phyloP scores from a whole-genome alignment of 2,329 filamentous ascomycete genomes.

The Bimuria novae-zelandiae region DNA sequence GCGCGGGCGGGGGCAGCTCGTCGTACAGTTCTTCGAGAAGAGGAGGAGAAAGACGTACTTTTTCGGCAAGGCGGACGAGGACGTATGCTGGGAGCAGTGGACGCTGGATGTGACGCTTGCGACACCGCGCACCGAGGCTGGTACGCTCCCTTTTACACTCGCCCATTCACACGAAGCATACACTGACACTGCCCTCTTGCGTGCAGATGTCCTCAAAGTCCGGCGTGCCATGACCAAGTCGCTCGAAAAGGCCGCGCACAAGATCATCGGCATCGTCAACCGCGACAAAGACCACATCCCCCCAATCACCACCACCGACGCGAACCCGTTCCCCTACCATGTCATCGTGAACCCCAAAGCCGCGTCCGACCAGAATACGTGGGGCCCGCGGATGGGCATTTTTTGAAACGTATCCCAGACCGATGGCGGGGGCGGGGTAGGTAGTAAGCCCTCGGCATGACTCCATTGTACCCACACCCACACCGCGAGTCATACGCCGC shows the following conservation, averaged over 20 bases:
- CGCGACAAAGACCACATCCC: slow-evolving; percentile 94
- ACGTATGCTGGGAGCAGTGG: slow-evolving; percentile 97
- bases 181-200: slow-evolving; percentile 8
- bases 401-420: slow-evolving; percentile 25
- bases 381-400: slow-evolving; percentile 75
- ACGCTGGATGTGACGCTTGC: slow-evolving; percentile 91
- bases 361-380: slow-evolving; percentile 62
- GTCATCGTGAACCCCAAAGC: slow-evolving; percentile 83
- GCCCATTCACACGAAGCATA: not conserved
- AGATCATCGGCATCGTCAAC: slow-evolving; percentile 87
- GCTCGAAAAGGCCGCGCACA: slow-evolving; percentile 82
- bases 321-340: slow-evolving; percentile 94
- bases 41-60: slow-evolving; percentile 78
- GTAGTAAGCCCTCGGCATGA: not conserved
- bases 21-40: slow-evolving; percentile 94
- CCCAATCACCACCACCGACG: slow-evolving; percentile 87
- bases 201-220: slow-evolving; percentile 79
- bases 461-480: slow-evolving; percentile 15
- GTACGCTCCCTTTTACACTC: slow-evolving; percentile 55
- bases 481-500: slow-evolving; percentile 9
- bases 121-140: slow-evolving; percentile 84
- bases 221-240: slow-evolving; percentile 89
- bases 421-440: slow-evolving; percentile 6
- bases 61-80: slow-evolving; percentile 80
- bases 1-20: slow-evolving; percentile 74